phyloP scores from a whole-genome alignment of 2,329 filamentous ascomycete species.

The Chaetomiaceae sp. region DNA sequence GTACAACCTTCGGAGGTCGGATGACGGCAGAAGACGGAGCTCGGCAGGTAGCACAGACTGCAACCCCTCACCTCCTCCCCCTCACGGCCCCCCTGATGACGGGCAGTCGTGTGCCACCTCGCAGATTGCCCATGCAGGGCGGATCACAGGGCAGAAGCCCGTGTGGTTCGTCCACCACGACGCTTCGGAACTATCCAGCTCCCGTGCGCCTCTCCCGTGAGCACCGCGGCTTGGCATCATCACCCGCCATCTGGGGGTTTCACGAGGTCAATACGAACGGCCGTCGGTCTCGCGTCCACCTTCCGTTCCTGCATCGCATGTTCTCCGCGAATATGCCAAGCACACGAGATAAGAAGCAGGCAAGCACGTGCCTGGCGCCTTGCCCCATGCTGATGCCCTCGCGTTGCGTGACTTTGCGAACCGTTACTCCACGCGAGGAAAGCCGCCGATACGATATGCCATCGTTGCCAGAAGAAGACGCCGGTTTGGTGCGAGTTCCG shows the following conservation, averaged over 20 bases:
- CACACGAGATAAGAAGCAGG: background rate
- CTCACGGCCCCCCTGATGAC: background rate
- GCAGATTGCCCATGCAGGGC: background rate
- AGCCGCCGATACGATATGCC: slow-evolving; percentile 15
- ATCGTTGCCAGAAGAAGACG: background rate
- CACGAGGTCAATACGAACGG: no score
- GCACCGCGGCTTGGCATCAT: background rate
- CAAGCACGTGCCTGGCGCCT: background rate
- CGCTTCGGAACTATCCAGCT: background rate
- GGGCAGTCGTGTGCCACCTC: background rate
- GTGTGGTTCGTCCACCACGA: no score
- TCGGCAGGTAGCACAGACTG: background rate
- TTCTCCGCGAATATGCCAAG: no score
- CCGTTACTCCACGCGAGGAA: slow-evolving; percentile 4
- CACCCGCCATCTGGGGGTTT: background rate
- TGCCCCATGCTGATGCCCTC: background rate
- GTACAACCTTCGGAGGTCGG: background rate
- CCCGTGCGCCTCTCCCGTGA: slow-evolving; percentile 8
- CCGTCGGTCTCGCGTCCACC: background rate
- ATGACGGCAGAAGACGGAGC: background rate
- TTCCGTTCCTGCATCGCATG: background rate
- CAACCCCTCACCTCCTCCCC: background rate
- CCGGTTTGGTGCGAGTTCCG: background rate
- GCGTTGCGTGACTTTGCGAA: background rate
- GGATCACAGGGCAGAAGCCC: slow-evolving; percentile 8